These are phyloP conservation scores for Teratosphaeria epicoccoides DNA, from an alignment of 2,329 filamentous ascomycete species.

Conservation along the genomic window DNA sequence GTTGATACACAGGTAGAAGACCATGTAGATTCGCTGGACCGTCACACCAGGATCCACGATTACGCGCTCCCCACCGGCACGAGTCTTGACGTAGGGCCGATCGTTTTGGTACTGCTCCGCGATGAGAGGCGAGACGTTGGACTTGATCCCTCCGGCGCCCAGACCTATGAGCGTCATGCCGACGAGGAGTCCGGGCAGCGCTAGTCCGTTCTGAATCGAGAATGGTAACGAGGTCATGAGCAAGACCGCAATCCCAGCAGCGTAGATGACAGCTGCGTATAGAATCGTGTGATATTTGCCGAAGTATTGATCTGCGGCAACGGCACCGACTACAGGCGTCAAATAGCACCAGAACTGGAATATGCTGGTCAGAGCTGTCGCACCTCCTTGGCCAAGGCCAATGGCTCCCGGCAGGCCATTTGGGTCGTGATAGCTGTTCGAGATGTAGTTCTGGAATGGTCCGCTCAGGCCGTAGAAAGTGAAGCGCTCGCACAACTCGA, in stretches of 20 bases:
- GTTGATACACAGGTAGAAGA: slow-evolving; percentile 66
- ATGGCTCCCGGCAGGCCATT: slow-evolving; percentile 29
- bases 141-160: slow-evolving; percentile 71
- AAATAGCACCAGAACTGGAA: slow-evolving; percentile 41
- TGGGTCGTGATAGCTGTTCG: slow-evolving; percentile 21
- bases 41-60: slow-evolving; percentile 38
- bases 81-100: slow-evolving; percentile 28
- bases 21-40: slow-evolving; percentile 40
- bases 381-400: slow-evolving; percentile 32
- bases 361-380: slow-evolving; percentile 36
- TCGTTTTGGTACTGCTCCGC: slow-evolving; percentile 37
- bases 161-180: slow-evolving; percentile 59
- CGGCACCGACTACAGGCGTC: slow-evolving; percentile 35
- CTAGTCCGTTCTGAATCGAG: slow-evolving; percentile 47
- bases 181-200: slow-evolving; percentile 54
- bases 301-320: slow-evolving; percentile 55
- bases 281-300: slow-evolving; percentile 61
- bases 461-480: slow-evolving; percentile 35
- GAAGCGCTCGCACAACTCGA: slow-evolving; percentile 41
- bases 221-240: slow-evolving; percentile 53
- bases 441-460: slow-evolving; percentile 41
- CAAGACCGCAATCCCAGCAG: slow-evolving; percentile 56
- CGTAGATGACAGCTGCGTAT: slow-evolving; percentile 51
- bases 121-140: slow-evolving; percentile 52
- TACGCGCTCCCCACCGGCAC: slow-evolving; percentile 35